Evolutionary conservation across 2,329 filamentous ascomycete species (phyloP).

Genomic region (Hymenoscyphus infarciens): DNA sequence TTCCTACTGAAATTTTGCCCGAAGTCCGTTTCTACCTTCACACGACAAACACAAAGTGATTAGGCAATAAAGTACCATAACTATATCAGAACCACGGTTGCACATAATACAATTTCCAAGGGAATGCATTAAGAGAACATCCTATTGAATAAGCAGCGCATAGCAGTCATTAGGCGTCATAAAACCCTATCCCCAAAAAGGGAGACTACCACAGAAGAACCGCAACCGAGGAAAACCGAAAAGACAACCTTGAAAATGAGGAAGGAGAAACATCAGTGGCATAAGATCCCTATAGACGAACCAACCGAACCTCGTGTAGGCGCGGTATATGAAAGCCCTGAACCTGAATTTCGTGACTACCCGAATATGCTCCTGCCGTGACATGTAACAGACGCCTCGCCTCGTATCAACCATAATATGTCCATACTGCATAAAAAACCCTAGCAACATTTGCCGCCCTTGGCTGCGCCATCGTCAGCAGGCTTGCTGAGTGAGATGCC

Average conservation of each 20-base stretch:
- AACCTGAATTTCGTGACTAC: conserved; percentile 25
- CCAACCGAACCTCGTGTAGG: conserved; percentile 9
- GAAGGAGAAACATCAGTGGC: conserved; percentile 9
- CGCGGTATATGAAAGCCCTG: conserved; percentile 13
- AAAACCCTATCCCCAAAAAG: conserved; percentile 10
- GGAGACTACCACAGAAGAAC: conserved; percentile 11
- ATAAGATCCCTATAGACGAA: conserved; percentile 13
- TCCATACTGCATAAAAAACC: conserved; percentile 18
- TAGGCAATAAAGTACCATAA: not conserved
- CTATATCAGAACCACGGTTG: conserved; percentile 4
- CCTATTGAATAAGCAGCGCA: conserved; percentile 14
- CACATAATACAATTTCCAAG: conserved; percentile 16
- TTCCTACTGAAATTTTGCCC: too few relatives aligned
- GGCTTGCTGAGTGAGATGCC: conserved; percentile 87
- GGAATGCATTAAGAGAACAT: conserved; percentile 16
- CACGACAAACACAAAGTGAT: too few relatives aligned
- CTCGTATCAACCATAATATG: conserved; percentile 32
- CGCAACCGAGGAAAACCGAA: conserved; percentile 7
- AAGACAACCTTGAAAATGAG: conserved; percentile 16
- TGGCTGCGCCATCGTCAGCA: conserved; percentile 69
- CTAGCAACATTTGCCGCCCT: conserved; percentile 78
- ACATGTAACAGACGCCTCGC: conserved; percentile 33
- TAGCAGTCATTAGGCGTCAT: conserved; percentile 14
- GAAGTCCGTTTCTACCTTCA: too few relatives aligned
- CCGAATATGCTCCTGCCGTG: conserved; percentile 27